Evolutionary conservation across 176 grass and related monocot species (phyloP), one percentile per base, ranked within the genome.

Genomic region (Musa beccarii): DNA sequence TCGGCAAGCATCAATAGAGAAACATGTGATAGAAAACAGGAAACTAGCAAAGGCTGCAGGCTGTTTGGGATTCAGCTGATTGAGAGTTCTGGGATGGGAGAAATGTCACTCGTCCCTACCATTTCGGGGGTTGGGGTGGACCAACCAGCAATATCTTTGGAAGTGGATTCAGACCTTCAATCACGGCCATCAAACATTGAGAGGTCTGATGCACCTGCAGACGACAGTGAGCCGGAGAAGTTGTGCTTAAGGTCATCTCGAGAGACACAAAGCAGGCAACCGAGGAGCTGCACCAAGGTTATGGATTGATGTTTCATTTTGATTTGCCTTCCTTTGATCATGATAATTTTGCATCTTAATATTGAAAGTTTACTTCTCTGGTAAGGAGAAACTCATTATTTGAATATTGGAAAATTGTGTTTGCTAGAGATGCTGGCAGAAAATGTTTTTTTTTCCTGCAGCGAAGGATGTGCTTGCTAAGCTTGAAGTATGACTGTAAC

Each of bases 211-310:
- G 71, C 65, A 61, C 80, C 51, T 66, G 86, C 75, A 49, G 64
- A 54, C 63, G 85, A 75, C 81, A 79, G 82, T 54, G 90, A 91
- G 66, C 76, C 53, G 9, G 72, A 74, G 24, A 74, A 74, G 14
- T 74, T 22, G 17, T 57, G 52, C 22, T 10, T 74, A 17, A 56
- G n/a, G 20, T 83, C 86, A 54, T 74, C 73, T 68, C 75, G 75
- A 64, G 95, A 94, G 80, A 87, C 72, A 13, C 88, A 88, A 80
- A 86, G 73, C 68, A 82, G 79, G 51, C 95, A 94, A 80, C 54
- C 86, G 76, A 93, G 95, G 76, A 99, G 95, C 79, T 99, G 95
- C 75, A 98, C 94, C 62, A 98, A 98, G 94, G 94, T 93, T 72
- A 79, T 49, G 13, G 11, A 70, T 51, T 21, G 49, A 15, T 51